A percentile compares a stretch with the other conserved stretches of the same genome.
Conservation (phyloP, 768 basidiomycete species). For the Calocera cornea region DNA sequence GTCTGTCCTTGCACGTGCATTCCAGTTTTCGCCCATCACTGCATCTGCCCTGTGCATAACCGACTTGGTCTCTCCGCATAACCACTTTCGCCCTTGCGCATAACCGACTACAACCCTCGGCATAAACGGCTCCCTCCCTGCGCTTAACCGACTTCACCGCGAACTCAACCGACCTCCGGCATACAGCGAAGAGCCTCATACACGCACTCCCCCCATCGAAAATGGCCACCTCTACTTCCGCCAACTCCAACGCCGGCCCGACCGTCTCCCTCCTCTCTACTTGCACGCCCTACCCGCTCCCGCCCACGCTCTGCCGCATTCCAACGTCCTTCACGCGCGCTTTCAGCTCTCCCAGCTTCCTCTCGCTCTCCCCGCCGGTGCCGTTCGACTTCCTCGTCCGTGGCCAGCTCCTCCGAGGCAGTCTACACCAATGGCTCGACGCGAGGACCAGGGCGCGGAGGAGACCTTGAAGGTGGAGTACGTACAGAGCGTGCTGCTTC, state of each 20-base stretch:
- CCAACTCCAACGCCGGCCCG: conserved; percentile 19
- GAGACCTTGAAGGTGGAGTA: conserved; percentile 87
- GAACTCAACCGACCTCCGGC: too few relatives aligned
- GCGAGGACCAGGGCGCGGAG: conserved; percentile 66
- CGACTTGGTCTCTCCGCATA: too few relatives aligned
- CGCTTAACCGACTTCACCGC: too few relatives aligned
- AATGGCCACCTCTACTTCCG: not conserved
- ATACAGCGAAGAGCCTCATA: too few relatives aligned
- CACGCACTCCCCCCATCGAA: not conserved
- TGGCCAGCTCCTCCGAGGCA: conserved; percentile 61
- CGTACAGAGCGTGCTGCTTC: conserved; percentile 77
- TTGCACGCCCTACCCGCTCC: conserved; percentile 56
- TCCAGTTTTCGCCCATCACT: too few relatives aligned
- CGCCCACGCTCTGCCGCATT: conserved; percentile 82
- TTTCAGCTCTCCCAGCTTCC: conserved; percentile 91
- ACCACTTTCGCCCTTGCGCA: too few relatives aligned
- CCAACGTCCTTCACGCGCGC: conserved; percentile 80
- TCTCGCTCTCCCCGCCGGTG: conserved; percentile 54
- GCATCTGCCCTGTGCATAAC: too few relatives aligned
- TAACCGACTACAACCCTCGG: too few relatives aligned
- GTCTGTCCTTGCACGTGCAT: too few relatives aligned
- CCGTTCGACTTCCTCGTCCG: conserved; percentile 88
- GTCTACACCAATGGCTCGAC: conserved; percentile 58
- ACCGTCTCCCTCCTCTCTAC: conserved; percentile 52
- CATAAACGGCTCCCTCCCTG: too few relatives aligned